Percentiles rank a stretch among this genome's conserved stretches.
These are phyloP conservation scores for Cyclocybe cylindracea DNA, from an alignment of 768 basidiomycete species.

Conservation along the genomic window DNA sequence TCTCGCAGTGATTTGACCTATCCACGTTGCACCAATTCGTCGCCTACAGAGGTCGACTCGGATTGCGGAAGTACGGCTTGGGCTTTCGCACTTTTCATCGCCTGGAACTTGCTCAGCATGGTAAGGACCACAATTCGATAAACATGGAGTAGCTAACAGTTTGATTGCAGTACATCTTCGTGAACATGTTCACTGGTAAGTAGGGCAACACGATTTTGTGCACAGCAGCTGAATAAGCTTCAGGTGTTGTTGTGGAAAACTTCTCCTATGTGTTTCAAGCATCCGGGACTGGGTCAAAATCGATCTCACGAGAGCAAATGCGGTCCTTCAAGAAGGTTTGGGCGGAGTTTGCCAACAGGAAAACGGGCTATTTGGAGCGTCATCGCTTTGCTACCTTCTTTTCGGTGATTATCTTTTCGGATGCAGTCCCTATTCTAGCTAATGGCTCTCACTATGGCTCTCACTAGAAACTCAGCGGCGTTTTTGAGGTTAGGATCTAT, in stretches of 20 bases:
- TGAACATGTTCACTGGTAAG: slow-evolving; percentile 91
- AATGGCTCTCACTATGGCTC: slow-evolving; percentile 8
- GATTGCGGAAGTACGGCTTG: slow-evolving; percentile 88
- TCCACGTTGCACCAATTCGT: slow-evolving; percentile 75
- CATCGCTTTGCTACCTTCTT: slow-evolving; percentile 78
- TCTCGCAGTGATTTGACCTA: slow-evolving; percentile 64
- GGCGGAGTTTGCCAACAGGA: slow-evolving; percentile 79
- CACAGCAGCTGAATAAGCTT: neutral
- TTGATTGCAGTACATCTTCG: slow-evolving; percentile 80
- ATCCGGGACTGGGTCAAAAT: slow-evolving; percentile 75
- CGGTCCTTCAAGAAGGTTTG: slow-evolving; percentile 93
- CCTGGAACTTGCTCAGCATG: slow-evolving; percentile 96
- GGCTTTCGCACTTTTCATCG: slow-evolving; percentile 87
- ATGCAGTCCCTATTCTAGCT: neutral
- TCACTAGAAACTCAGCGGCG: slow-evolving; percentile 73
- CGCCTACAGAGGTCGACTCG: slow-evolving; percentile 49
- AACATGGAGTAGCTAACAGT: slow-evolving; percentile 3
- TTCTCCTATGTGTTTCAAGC: slow-evolving; percentile 96
- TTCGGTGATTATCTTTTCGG: slow-evolving; percentile 50
- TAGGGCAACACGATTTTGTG: neutral
- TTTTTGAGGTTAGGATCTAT: slow-evolving; percentile 89
- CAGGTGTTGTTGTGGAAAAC: slow-evolving; percentile 90
- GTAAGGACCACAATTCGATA: slow-evolving; percentile 38
- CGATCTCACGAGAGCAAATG: slow-evolving; percentile 89
- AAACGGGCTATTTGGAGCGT: slow-evolving; percentile 78